Evolutionary conservation across 805 yeast species (phyloP).

Genomic region (Scheffersomyces coipomensis): DNA sequence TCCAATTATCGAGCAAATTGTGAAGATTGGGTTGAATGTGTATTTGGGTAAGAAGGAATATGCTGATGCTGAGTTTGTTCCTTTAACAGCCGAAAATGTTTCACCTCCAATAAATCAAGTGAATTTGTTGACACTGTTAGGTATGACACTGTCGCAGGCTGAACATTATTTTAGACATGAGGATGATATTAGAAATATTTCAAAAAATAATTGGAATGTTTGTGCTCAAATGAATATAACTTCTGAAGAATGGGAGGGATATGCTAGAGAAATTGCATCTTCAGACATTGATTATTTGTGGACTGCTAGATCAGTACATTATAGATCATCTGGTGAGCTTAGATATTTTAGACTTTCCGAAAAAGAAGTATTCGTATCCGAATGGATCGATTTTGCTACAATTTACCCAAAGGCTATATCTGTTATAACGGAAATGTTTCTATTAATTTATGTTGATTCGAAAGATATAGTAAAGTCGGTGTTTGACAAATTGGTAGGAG

Average conservation of each 20-base stretch:
- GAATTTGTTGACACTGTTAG: slow-evolving; percentile 21
- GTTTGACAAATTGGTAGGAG: slow-evolving; percentile 11
- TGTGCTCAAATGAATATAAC: slow-evolving; percentile 15
- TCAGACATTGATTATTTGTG: slow-evolving; percentile 10
- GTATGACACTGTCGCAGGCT: slow-evolving; percentile 21
- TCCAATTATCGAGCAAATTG: slow-evolving; percentile 43
- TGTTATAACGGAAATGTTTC: slow-evolving; percentile 18
- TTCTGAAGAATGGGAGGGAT: slow-evolving; percentile 12
- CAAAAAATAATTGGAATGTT: slow-evolving; percentile 11
- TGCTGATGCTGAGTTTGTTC: slow-evolving; percentile 36
- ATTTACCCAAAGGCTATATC: slow-evolving; percentile 17
- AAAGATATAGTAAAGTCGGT: slow-evolving; percentile 7
- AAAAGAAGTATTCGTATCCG: slow-evolving; percentile 6
- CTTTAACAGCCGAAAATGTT: slow-evolving; percentile 31
- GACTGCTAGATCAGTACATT: slow-evolving; percentile 7
- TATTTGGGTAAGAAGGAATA: slow-evolving; percentile 34
- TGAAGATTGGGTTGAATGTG: slow-evolving; percentile 43
- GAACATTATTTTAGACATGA: slow-evolving; percentile 27
- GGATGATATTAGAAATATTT: slow-evolving; percentile 12
- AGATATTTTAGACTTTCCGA: slow-evolving; percentile 6
- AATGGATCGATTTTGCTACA: slow-evolving; percentile 18
- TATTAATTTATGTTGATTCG: slow-evolving; percentile 2
- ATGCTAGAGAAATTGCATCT: slow-evolving; percentile 7
- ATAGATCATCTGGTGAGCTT: slow-evolving; percentile 7
- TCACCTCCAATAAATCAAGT: slow-evolving; percentile 35